Base-by-base conservation (phyloP, 306 rosid genomes). In the Acacia confusa region DNA sequence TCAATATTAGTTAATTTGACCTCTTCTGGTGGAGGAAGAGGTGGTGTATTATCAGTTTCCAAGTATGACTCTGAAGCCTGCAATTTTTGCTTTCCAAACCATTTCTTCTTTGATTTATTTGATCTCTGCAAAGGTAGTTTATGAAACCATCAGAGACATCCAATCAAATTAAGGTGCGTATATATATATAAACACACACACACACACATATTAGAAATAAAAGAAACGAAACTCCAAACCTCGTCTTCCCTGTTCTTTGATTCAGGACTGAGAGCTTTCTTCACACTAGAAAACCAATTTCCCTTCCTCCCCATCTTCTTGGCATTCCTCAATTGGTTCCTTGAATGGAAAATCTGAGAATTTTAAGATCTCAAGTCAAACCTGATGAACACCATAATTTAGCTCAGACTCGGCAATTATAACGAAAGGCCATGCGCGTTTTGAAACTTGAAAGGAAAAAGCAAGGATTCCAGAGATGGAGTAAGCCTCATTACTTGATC, bases 201-300 rank as follows among this genome's bases (percentile, higher is more conserved):
- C 4, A 72, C 70, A 9, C 64, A 30, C 1, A 78, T n/a, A 7
- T 32, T 30, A 16, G 9, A 63, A 55, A 55, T 11, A 55, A 22
- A 22, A 22, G 30, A 57, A 10, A 22, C 9, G 15, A 22, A 34
- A 65, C 76, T 68, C 52, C 86, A 80, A 85, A 95, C 97, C 92
- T 90, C 88, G 32, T 70, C 82, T 75, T 83, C 89, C 86, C 80
- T 91, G 86, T 89, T 95, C 88, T 95, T 95, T 78, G 99, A 81
- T n/a, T 91, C 90, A 43, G 99, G 98, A 79, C 98, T 96, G 85
- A 96, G 94, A 82, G 97, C 98, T 87, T 96, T 96, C 92, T 90
- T 96, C 87, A 96, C 98, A 36, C 76, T 78, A 79, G 99, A 93
- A 91, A 96, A 93, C 98, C 98, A 96, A 85, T 85, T 92, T 85